phyloP scores from a whole-genome alignment of 2,329 filamentous ascomycete genomes.

The Aureobasidium sp. region DNA sequence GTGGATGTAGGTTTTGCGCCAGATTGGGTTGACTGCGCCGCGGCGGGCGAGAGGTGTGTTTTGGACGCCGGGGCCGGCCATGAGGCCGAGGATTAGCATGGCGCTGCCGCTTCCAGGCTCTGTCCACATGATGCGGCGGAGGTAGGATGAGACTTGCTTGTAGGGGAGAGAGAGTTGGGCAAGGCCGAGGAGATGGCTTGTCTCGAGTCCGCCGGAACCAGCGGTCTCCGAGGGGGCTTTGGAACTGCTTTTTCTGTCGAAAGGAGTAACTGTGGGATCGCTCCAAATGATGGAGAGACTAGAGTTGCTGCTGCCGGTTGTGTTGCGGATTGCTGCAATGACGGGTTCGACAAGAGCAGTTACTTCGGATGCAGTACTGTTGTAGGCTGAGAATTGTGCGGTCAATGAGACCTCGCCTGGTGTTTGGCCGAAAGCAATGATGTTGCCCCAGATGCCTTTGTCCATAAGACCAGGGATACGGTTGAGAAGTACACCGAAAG shows the following conservation, averaged over 20 bases:
- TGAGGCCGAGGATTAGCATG: background rate
- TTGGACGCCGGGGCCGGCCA: background rate
- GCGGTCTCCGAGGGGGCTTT: background rate
- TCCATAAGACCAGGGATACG: background rate
- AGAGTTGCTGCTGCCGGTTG: background rate
- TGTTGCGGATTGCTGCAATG: background rate
- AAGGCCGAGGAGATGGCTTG: background rate
- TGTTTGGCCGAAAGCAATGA: background rate
- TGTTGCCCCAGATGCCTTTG: background rate
- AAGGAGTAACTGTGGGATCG: background rate
- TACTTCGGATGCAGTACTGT: background rate
- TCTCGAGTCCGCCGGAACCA: background rate
- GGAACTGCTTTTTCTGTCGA: background rate
- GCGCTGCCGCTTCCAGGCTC: background rate
- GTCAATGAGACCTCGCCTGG: background rate
- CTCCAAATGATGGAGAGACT: background rate
- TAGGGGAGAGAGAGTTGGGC: background rate
- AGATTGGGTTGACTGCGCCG: slow-evolving; percentile 31
- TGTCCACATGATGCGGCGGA: background rate
- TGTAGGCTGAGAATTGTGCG: background rate
- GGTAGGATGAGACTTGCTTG: background rate
- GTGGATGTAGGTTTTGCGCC: slow-evolving; percentile 33
- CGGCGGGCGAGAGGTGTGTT: background rate
- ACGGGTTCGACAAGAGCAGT: background rate
- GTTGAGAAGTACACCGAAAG: background rate